Conservation (phyloP, 1,139 yeast species). For the Candida pseudoviswanathii region DNA sequence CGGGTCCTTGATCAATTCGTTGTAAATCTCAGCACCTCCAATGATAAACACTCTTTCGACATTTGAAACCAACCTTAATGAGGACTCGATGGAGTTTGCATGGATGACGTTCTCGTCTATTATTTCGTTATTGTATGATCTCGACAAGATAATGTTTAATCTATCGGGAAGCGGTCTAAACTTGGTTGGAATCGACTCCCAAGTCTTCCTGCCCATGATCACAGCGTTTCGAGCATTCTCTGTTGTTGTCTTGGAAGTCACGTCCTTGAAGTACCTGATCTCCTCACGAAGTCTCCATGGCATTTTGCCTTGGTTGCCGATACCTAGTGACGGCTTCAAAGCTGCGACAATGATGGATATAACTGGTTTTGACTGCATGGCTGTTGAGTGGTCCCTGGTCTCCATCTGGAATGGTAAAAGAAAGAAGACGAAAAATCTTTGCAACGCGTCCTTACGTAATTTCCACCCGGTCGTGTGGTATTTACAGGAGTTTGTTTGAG, state of each 20-base stretch:
- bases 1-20: constrained; percentile 46
- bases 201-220: constrained; percentile 94
- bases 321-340: constrained; percentile 75
- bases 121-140: constrained; percentile 30
- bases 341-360: constrained; percentile 83
- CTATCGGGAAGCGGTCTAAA: constrained; percentile 84
- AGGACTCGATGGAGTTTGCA: constrained; percentile 50
- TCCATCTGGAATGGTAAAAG: too few species aligned
- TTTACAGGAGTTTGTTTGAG: too few species aligned
- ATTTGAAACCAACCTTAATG: constrained; percentile 28
- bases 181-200: constrained; percentile 87
- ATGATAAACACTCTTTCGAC: constrained; percentile 73
- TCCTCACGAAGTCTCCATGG: constrained; percentile 91
- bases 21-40: constrained; percentile 92
- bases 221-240: constrained; percentile 64
- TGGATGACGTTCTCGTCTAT: constrained; percentile 36
- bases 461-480: too few species aligned
- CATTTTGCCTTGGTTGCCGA: constrained; percentile 76
- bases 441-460: too few species aligned
- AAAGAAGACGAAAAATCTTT: too few species aligned
- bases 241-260: constrained; percentile 52
- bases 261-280: constrained; percentile 79
- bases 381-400: too few species aligned
- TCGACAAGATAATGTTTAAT: constrained; percentile 72
- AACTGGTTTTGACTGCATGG: constrained; percentile 19